phyloP scores from a whole-genome alignment of 177 flowering plant genomes.

The Telopea speciosissima region DNA sequence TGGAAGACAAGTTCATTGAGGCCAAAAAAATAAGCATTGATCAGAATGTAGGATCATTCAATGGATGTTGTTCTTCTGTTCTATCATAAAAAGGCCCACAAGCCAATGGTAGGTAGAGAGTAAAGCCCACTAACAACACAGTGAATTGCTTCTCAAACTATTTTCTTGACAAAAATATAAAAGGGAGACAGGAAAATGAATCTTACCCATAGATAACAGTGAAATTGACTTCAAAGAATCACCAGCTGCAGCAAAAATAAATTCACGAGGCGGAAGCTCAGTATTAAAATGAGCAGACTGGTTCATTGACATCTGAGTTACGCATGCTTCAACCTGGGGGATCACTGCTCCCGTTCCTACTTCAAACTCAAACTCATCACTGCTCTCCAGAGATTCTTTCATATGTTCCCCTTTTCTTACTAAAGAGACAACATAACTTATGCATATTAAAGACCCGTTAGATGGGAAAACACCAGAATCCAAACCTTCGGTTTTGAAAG shows the following conservation, averaged over 20 bases:
- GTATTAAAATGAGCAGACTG: constrained; percentile 53
- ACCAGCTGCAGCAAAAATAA: constrained; percentile 60
- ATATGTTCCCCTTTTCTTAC: constrained; percentile 31
- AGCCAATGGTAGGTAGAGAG: constrained; percentile 4
- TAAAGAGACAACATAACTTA: constrained; percentile 54
- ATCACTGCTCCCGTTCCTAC: constrained; percentile 65
- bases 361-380: constrained; percentile 86
- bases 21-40: background rate
- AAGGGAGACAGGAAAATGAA: constrained; percentile 1
- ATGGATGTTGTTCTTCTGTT: background rate
- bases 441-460: constrained; percentile 53
- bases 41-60: background rate
- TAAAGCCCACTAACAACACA: background rate
- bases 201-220: constrained; percentile 52
- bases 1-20: background rate
- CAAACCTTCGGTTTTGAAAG: constrained; percentile 38
- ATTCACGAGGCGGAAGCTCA: constrained; percentile 39
- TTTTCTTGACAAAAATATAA: background rate
- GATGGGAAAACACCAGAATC: constrained; percentile 51
- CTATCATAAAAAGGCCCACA: background rate
- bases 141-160: background rate
- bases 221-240: constrained; percentile 33
- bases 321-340: constrained; percentile 60
- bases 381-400: constrained; percentile 60
- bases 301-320: constrained; percentile 60